Conservation (phyloP, 257 asterid genomes). For the Capsicum rhomboideum region DNA sequence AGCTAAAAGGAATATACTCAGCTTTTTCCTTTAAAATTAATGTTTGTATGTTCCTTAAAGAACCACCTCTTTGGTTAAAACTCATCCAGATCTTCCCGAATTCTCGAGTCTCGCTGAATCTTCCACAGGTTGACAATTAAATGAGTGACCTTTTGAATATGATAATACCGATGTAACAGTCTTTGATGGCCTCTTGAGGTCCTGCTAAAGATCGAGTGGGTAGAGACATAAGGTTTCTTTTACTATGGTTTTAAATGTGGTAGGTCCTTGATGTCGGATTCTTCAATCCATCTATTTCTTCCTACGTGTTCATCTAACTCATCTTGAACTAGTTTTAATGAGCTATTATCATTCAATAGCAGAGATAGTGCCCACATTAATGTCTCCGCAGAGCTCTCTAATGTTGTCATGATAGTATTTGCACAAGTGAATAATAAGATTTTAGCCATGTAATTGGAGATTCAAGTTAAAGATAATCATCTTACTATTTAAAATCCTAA, state of each 20-base stretch:
- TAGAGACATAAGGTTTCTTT: constrained; percentile 50
- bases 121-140: constrained; percentile 43
- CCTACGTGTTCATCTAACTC: constrained; percentile 39
- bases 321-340: constrained; percentile 21
- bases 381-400: constrained; percentile 50
- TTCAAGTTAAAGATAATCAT: too few species aligned
- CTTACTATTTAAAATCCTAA: too few species aligned
- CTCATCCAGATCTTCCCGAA: constrained; percentile 33
- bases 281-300: constrained; percentile 32
- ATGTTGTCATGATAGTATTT: constrained; percentile 39
- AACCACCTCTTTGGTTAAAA: constrained; percentile 55
- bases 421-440: background rate
- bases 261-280: constrained; percentile 41
- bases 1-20: constrained; percentile 50
- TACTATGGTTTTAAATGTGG: constrained; percentile 33
- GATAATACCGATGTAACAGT: constrained; percentile 22
- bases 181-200: constrained; percentile 39
- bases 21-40: too few species aligned
- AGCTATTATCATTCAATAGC: constrained; percentile 24
- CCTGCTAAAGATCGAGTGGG: constrained; percentile 55
- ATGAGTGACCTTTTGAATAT: constrained; percentile 42
- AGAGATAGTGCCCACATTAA: too few species aligned
- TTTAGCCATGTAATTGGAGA: background rate
- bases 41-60: constrained; percentile 8
- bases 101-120: constrained; percentile 38